Conservation (phyloP, 2,329 filamentous ascomycete species). For the Orbilia ellipsospora region DNA sequence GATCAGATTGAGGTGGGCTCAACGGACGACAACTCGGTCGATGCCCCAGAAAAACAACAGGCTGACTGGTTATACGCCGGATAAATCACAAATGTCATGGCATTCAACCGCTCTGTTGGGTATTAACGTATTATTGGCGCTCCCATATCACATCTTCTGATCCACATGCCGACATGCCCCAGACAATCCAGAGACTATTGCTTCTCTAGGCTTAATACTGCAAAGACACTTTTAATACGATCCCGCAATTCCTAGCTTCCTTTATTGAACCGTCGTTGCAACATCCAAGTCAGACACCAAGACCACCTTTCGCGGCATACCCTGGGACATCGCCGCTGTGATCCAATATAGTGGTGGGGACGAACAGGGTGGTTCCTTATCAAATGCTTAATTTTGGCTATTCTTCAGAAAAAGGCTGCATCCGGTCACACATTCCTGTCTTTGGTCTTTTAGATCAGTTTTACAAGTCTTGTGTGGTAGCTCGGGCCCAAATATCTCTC, state of each 20-base stretch:
- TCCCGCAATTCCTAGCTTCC: conserved; percentile 55
- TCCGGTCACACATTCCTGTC: conserved; percentile 52
- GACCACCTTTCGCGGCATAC: conserved; percentile 49
- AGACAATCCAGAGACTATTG: conserved; percentile 38
- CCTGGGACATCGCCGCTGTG: conserved; percentile 35
- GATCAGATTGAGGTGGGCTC: conserved; percentile 18
- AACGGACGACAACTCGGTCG: conserved; percentile 4
- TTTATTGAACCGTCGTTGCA: conserved; percentile 43
- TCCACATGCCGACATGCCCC: conserved; percentile 50
- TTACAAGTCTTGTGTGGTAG: conserved; percentile 36
- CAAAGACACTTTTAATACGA: conserved; percentile 28
- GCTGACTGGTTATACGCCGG: conserved; percentile 46
- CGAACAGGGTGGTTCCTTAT: conserved; percentile 55
- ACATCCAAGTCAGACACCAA: conserved; percentile 54
- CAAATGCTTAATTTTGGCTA: conserved; percentile 56
- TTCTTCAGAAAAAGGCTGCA: conserved; percentile 52
- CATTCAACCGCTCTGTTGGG: conserved; percentile 31
- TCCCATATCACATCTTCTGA: conserved; percentile 24
- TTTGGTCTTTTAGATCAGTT: conserved; percentile 37
- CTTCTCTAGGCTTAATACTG: conserved; percentile 35
- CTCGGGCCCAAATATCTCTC: conserved; percentile 38
- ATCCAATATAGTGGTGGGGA: conserved; percentile 50
- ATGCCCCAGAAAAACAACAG: conserved; percentile 29
- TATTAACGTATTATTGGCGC: conserved; percentile 1
- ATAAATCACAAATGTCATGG: conserved; percentile 39